phyloP scores from a whole-genome alignment of 2,329 filamentous ascomycete genomes.

The Nothopassalora personata region DNA sequence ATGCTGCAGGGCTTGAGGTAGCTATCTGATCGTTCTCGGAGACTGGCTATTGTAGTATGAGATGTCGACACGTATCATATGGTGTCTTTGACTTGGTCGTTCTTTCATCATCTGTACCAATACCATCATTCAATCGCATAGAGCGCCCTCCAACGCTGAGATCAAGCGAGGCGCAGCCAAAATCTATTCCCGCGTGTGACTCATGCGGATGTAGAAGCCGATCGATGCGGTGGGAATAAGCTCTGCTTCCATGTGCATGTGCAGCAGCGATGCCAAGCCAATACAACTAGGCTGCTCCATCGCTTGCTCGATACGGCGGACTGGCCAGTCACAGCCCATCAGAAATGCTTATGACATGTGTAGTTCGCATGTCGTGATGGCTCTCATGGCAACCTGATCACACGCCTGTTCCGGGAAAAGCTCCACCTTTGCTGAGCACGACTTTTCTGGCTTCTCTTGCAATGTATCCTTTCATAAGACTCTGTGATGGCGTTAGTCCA shows the following conservation, averaged over 20 bases:
- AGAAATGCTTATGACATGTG: not conserved
- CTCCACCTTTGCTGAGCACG: constrained; percentile 80
- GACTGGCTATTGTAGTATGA: not conserved
- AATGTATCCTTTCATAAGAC: constrained; percentile 97
- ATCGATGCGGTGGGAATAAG: not conserved
- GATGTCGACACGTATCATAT: not conserved
- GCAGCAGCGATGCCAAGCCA: constrained; percentile 8
- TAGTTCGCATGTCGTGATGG: not conserved
- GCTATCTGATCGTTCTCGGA: not conserved
- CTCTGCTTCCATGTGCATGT: not conserved
- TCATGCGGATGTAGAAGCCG: not conserved
- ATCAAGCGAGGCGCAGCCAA: not conserved
- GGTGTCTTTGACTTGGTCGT: not conserved
- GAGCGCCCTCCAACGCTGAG: not conserved
- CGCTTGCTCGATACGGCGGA: not conserved
- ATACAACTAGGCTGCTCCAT: constrained; percentile 4
- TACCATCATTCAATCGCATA: not conserved
- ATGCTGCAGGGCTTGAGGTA: not conserved
- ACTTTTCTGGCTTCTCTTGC: constrained; percentile 83
- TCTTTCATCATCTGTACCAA: not conserved
- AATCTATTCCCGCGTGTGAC: not conserved
- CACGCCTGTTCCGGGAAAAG: constrained; percentile 84
- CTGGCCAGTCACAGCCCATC: not conserved
- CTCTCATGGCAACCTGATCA: constrained; percentile 27
- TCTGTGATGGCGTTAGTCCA: constrained; percentile 46